A percentile compares a stretch with the other conserved stretches of the same genome.
phyloP scores from a whole-genome alignment of 345 rosid species.

The Limnanthes douglasii region DNA sequence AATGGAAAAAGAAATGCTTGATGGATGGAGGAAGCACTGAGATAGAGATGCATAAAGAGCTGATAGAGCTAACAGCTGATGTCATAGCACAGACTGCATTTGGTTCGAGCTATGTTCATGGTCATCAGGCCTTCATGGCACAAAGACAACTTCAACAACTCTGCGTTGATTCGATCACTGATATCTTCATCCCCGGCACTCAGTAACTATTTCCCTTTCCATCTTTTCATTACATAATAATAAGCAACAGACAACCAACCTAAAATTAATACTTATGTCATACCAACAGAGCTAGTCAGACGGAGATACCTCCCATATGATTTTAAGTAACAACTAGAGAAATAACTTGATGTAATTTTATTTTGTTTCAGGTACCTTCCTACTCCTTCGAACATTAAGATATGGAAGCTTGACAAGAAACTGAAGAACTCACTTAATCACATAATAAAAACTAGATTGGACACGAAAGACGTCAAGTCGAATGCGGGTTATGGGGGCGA shows the following conservation, averaged over 20 bases:
- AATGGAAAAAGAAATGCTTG: constrained; percentile 16
- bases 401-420: constrained; percentile 33
- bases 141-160: constrained; percentile 17
- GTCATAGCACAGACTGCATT: constrained; percentile 28
- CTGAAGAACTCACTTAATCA: constrained; percentile 10
- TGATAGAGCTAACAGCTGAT: constrained; percentile 20
- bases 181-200: constrained; percentile 19
- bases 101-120: constrained; percentile 25
- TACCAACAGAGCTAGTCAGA: too few relatives aligned
- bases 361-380: constrained; percentile 25
- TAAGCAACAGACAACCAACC: too few relatives aligned
- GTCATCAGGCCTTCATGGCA: constrained; percentile 23
- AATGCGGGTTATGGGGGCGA: constrained; percentile 17
- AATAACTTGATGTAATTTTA: too few relatives aligned
- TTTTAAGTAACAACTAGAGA: not conserved
- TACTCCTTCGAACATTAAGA: constrained; percentile 15
- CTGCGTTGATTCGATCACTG: not conserved
- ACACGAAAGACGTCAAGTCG: not conserved
- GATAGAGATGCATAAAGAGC: constrained; percentile 13
- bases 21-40: not conserved
- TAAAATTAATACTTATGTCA: too few relatives aligned
- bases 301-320: not conserved
- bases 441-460: constrained; percentile 17
- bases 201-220: constrained; percentile 10
- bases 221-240: too few relatives aligned